phyloP scores from a whole-genome alignment of 106 monocot genomes.

The Acorus gramineus region DNA sequence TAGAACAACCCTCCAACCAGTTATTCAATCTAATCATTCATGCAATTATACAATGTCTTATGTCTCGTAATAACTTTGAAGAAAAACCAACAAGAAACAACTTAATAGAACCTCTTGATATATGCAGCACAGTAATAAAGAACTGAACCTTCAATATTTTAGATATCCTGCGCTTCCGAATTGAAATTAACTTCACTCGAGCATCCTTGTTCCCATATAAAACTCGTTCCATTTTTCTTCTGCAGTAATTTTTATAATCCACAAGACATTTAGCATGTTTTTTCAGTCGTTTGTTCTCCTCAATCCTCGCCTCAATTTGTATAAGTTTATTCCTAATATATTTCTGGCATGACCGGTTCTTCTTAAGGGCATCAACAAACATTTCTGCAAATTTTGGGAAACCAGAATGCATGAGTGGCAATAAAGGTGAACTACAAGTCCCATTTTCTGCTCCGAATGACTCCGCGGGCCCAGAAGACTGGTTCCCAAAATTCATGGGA shows the following conservation, averaged over 20 bases:
- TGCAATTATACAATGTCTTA: no score
- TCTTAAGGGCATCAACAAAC: slow-evolving; percentile 75
- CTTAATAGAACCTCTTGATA: not conserved
- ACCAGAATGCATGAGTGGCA: slow-evolving; percentile 9
- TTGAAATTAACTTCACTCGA: slow-evolving; percentile 65
- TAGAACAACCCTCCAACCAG: no score
- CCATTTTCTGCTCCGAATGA: slow-evolving; percentile 4
- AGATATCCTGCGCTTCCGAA: slow-evolving; percentile 12
- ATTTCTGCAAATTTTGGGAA: slow-evolving; percentile 57
- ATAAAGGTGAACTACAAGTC: slow-evolving; percentile 4
- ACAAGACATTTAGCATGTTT: slow-evolving; percentile 74
- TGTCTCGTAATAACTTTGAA: not conserved
- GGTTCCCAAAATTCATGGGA: not conserved
- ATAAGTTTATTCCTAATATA: slow-evolving; percentile 77
- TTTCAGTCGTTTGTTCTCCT: slow-evolving; percentile 64
- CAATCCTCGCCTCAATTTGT: slow-evolving; percentile 81
- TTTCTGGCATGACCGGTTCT: slow-evolving; percentile 77
- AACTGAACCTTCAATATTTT: slow-evolving; percentile 23
- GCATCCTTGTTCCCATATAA: slow-evolving; percentile 63
- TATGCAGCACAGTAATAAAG: slow-evolving; percentile 3
- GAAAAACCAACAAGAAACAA: not conserved
- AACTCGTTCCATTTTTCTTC: slow-evolving; percentile 18
- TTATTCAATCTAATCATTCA: no score
- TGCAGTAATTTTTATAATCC: slow-evolving; percentile 57
- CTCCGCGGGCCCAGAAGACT: not conserved